phyloP scores from a whole-genome alignment of 352 stramenopile genomes.

The Phytophthora agathidicida region DNA sequence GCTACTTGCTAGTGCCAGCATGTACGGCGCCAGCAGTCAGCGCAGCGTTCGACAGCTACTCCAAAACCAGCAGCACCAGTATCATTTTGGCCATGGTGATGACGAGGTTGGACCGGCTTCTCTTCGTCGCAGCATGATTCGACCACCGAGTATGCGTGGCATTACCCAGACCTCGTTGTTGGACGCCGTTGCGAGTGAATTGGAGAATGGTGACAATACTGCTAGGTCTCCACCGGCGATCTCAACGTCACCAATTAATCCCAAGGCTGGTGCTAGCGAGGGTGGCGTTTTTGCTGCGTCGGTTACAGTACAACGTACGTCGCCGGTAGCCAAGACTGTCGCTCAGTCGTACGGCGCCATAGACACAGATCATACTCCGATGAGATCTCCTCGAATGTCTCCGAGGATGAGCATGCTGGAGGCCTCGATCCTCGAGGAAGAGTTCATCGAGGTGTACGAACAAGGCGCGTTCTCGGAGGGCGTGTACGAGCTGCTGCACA shows the following conservation, averaged over 20 bases:
- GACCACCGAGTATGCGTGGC: slow-evolving; percentile 33
- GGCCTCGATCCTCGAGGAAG: slow-evolving; percentile 71
- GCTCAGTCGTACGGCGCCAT: slow-evolving; percentile 52
- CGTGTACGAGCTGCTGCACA: slow-evolving; percentile 62
- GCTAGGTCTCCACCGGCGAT: slow-evolving; percentile 12
- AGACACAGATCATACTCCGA: slow-evolving; percentile 45
- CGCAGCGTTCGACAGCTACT: slow-evolving; percentile 73
- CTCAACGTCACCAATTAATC: slow-evolving; percentile 25
- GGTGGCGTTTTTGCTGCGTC: slow-evolving; percentile 1
- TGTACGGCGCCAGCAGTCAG: slow-evolving; percentile 73
- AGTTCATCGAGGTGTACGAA: slow-evolving; percentile 76
- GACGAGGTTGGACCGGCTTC: slow-evolving; percentile 46
- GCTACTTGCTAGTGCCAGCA: slow-evolving; percentile 70
- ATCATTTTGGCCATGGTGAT: slow-evolving; percentile 62
- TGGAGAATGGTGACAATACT: slow-evolving; percentile 24
- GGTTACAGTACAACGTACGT: slow-evolving; percentile 29
- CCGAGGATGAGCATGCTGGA: slow-evolving; percentile 64
- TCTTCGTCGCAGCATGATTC: slow-evolving; percentile 40
- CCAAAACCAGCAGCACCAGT: slow-evolving; percentile 72
- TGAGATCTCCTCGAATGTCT: slow-evolving; percentile 46
- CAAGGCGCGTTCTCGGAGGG: slow-evolving; percentile 72
- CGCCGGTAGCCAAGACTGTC: slow-evolving; percentile 21
- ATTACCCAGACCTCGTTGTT: slow-evolving; percentile 18
- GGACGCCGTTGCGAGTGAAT: slow-evolving; percentile 23
- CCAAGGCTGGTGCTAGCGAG: slow-evolving; percentile 3